Base-by-base conservation (phyloP, 495 filamentous ascomycete genomes). In the Penicillium cataractarum region DNA sequence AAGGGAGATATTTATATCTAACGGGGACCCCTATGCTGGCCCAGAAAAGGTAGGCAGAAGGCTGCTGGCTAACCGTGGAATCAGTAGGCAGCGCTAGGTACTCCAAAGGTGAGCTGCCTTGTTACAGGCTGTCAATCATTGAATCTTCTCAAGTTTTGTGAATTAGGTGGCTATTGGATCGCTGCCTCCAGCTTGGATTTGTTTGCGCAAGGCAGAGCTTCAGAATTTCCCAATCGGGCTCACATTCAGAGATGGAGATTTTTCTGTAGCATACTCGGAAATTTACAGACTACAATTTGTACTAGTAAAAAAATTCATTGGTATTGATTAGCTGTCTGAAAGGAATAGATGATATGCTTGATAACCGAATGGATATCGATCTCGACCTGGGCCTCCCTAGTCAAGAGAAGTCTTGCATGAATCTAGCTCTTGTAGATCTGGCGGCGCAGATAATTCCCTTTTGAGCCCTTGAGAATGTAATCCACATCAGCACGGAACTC, bases 401-500 rank as follows among this genome's bases (percentile, higher is more conserved):
- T 1, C 21, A 7, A 48, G 22, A 26, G 29, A 35, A 17, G 29
- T 5, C 31, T n/a, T 35, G 27, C n/a, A 35, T 2, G 4, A 12
- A 54, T 9, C 31, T 54, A 35, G 10, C 2, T 33, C 4, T 24
- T 46, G 29, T 54, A 35, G n/a, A 26, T 24, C 17, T 53, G 48
- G 8, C 12, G 58, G 19, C 17, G 26, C 10, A 65, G 7, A 9
- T n/a, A 33, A 24, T 65, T 62, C 6, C 26, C 9, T 1, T 39
- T 42, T 0, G 44, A 32, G 4, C 13, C 8, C 21, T 46, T 40
- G 21, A 63, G 51, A 19, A 66, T 55, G 6, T 58, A 63, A 2
- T 59, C 33, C 13, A 55, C 40, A 32, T 66, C 64, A 5, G 64
- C 64, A 12, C 64, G 60, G 8, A 42, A 13, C 2, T 42, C 48